phyloP scores from a whole-genome alignment of 2,329 filamentous ascomycete genomes.

The Claviceps fusiformis region DNA sequence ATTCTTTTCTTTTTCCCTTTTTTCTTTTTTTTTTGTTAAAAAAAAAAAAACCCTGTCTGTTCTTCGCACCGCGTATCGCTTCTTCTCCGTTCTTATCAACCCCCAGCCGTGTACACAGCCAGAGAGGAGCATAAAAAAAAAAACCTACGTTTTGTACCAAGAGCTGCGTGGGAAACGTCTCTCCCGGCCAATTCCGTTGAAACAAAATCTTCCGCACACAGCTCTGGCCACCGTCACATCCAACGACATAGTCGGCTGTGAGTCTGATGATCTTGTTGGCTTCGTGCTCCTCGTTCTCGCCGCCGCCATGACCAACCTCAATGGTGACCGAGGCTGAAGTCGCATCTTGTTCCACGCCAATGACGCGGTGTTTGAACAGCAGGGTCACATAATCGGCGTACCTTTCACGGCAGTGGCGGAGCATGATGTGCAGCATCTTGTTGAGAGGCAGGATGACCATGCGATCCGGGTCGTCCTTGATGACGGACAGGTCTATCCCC shows the following conservation, averaged over 20 bases:
- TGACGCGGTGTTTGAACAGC: slow-evolving; percentile 25
- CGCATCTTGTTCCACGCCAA: slow-evolving; percentile 21
- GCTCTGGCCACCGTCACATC: slow-evolving; percentile 31
- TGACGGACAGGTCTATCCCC: slow-evolving; percentile 13
- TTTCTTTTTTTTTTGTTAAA: too few relatives aligned
- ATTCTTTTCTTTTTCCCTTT: too few relatives aligned
- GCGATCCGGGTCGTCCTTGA: slow-evolving; percentile 8
- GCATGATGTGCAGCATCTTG: slow-evolving; percentile 26
- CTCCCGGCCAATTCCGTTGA: slow-evolving; percentile 26
- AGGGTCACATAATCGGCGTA: slow-evolving; percentile 20
- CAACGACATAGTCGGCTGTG: slow-evolving; percentile 29
- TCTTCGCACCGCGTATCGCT: too few relatives aligned
- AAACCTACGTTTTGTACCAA: slow-evolving; percentile 34
- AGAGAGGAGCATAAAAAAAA: not conserved
- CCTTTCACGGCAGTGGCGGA: slow-evolving; percentile 19
- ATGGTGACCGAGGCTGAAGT: slow-evolving; percentile 16
- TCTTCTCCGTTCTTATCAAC: not conserved
- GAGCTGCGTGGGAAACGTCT: slow-evolving; percentile 36
- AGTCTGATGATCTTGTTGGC: slow-evolving; percentile 7
- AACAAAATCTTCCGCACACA: slow-evolving; percentile 28
- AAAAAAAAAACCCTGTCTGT: too few relatives aligned
- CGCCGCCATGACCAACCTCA: slow-evolving; percentile 10
- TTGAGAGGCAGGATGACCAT: slow-evolving; percentile 31
- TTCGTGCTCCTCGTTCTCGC: slow-evolving; percentile 7
- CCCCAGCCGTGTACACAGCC: not conserved